Evolutionary conservation across 2,329 filamentous ascomycete genomes (phyloP), one percentile per base, ranked within the genome.

Genomic region (Exophiala bonariae): DNA sequence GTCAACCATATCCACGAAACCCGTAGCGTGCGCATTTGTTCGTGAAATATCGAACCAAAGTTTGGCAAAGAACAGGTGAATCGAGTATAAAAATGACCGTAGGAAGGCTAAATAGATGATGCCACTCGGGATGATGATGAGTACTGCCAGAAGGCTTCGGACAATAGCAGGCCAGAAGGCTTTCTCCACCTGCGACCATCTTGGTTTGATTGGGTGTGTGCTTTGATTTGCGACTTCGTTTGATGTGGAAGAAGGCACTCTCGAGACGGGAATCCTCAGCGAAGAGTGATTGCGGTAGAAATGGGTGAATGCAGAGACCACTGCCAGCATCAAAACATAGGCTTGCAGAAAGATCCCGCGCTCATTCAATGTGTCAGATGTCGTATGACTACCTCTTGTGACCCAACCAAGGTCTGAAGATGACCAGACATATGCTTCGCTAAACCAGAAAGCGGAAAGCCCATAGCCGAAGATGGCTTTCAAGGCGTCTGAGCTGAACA

Each of bases 401-500:
- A 95, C 82, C 79, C 86, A 87, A 54, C 79, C 78, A 44, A 96
- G 74, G 52, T 84, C 82, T 17, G 82, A 72, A 41, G 79, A 75
- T 3, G 85, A 86, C 79, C 83, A 89, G 17, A 95, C 80, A 63
- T 89, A 96, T 30, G 92, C 76, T 61, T 91, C 84, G 61, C 82
- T 84, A 66, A 92, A 96, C 56, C 89, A 72, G 70, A 81, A 86
- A 44, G 86, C 88, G 3, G 90, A 95, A 44, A 88, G 73, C 28
- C 78, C 61, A 67, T 96, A 96, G 72, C 87, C 91, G 47, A 82
- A 74, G 37, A 87, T 66, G 1, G 89, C 91, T 63, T 89, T 80
- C 47, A 84, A 63, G 4, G 86, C 82, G 50, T 82, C 76, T 28
- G 81, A 68, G 16, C 76, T 80, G 18, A 83, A 67, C 8, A 82